Conservation (phyloP, 495 filamentous ascomycete species). For the Daldinia grandis region DNA sequence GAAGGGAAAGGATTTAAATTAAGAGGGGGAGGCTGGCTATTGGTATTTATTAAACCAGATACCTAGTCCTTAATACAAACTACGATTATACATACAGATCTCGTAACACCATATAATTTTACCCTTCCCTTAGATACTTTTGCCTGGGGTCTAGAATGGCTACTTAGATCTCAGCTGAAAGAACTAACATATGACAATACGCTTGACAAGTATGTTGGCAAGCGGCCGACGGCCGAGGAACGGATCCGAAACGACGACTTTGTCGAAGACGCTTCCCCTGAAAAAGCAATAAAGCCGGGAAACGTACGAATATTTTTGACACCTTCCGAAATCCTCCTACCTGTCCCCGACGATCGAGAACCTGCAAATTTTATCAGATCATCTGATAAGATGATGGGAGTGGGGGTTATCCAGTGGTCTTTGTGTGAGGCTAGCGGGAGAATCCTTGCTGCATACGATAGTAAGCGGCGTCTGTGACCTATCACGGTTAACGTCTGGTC, state of each 20-base stretch:
- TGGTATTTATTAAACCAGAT: constrained; percentile 9
- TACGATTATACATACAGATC: background rate
- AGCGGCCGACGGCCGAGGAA: background rate
- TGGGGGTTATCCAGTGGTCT: constrained; percentile 17
- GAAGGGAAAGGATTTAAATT: background rate
- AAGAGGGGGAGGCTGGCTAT: background rate
- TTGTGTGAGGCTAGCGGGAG: background rate
- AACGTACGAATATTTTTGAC: background rate
- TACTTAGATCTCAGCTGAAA: background rate
- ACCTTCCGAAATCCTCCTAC: constrained; percentile 23
- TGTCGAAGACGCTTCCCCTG: constrained; percentile 4
- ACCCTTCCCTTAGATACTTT: too few species aligned
- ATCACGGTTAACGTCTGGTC: constrained; percentile 14
- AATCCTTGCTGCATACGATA: constrained; percentile 19
- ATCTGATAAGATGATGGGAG: constrained; percentile 34
- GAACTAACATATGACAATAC: background rate
- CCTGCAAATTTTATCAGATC: constrained; percentile 36
- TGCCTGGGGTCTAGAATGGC: constrained; percentile 5
- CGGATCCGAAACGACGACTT: constrained; percentile 9
- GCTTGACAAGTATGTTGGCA: background rate
- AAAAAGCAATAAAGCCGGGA: constrained; percentile 4
- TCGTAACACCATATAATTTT: background rate
- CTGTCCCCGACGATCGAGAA: constrained; percentile 16
- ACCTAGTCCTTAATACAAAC: background rate
- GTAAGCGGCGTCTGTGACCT: constrained; percentile 11